Evolutionary conservation across 495 filamentous ascomycete species (phyloP).

Genomic region (Penicillium lagena): DNA sequence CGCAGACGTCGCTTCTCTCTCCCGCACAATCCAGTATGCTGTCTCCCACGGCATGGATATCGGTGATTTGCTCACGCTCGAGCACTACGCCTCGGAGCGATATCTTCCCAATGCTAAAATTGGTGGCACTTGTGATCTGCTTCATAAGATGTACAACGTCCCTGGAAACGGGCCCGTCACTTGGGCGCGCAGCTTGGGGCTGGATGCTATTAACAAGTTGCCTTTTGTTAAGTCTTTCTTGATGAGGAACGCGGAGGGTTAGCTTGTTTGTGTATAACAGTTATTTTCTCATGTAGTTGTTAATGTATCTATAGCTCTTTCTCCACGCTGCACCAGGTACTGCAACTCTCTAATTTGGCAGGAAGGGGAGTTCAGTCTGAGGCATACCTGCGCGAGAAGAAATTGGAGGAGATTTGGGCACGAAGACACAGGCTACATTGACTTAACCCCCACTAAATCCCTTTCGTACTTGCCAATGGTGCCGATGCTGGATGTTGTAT

Average conservation of each 20-base stretch:
- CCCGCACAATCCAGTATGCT: slow-evolving; percentile 65
- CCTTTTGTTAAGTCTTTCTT: slow-evolving; percentile 74
- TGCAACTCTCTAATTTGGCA: no score
- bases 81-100: slow-evolving; percentile 69
- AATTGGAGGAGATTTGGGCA: neutral
- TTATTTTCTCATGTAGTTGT: slow-evolving; percentile 4
- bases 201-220: slow-evolving; percentile 71
- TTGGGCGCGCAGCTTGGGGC: slow-evolving; percentile 65
- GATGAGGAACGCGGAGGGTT: slow-evolving; percentile 83
- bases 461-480: no score
- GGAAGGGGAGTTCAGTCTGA: neutral
- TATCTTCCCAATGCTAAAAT: slow-evolving; percentile 80
- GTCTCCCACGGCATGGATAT: slow-evolving; percentile 82
- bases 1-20: slow-evolving; percentile 74
- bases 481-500: no score
- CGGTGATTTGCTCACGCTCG: slow-evolving; percentile 64
- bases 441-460: no score
- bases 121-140: slow-evolving; percentile 82
- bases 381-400: neutral
- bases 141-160: slow-evolving; percentile 86
- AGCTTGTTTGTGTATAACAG: neutral
- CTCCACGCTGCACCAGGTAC: no score
- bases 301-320: slow-evolving; percentile 12
- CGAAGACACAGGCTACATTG: no score
- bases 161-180: slow-evolving; percentile 66